phyloP scores from a whole-genome alignment of 805 yeast genomes.

The Pichia gijzeniarum region DNA sequence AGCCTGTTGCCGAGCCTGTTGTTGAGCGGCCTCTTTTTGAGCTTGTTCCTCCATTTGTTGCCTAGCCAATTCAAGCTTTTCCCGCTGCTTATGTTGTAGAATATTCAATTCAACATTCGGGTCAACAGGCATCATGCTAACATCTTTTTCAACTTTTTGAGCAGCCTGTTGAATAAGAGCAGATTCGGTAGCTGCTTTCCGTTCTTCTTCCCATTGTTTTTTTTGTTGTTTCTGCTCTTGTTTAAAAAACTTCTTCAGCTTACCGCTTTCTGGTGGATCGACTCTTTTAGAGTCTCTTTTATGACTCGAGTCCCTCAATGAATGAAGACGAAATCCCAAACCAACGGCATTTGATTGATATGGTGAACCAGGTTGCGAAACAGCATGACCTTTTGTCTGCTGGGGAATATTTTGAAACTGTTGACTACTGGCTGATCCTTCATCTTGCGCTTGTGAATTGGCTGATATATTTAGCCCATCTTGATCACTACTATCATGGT shows the following conservation, averaged over 20 bases:
- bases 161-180: background rate
- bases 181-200: constrained; percentile 18
- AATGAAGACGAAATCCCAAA: constrained; percentile 26
- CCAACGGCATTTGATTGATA: constrained; percentile 27
- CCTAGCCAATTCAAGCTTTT: background rate
- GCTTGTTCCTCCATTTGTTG: background rate
- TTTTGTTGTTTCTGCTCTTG: constrained; percentile 21
- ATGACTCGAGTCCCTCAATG: constrained; percentile 21
- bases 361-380: constrained; percentile 5
- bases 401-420: background rate
- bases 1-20: background rate
- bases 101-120: constrained; percentile 8
- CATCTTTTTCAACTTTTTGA: constrained; percentile 14
- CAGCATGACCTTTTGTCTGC: background rate
- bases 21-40: background rate
- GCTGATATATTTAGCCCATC: constrained; percentile 24
- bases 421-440: background rate
- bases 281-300: constrained; percentile 8
- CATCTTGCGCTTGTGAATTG: constrained; percentile 14
- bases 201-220: constrained; percentile 21
- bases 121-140: constrained; percentile 8
- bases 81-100: background rate
- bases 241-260: constrained; percentile 18
- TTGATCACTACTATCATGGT: constrained; percentile 18
- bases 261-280: constrained; percentile 6